These are phyloP conservation scores for Amoebophrya sp. DNA, from an alignment of 169 alveolate species.

Conservation along the genomic window DNA sequence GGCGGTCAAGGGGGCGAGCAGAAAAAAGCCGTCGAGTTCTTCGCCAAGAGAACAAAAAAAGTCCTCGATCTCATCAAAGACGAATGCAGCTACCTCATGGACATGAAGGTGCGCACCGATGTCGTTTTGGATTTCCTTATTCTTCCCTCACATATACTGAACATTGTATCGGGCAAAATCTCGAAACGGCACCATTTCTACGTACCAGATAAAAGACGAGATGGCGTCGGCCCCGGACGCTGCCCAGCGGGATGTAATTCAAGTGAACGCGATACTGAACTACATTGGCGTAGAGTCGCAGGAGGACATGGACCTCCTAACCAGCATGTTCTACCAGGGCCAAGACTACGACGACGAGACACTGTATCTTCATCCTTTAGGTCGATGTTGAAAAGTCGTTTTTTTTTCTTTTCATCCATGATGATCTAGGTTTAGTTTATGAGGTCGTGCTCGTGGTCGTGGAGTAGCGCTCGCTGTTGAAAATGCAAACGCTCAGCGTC, in stretches of 20 bases:
- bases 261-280: conserved; percentile 15
- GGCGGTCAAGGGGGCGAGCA: neutral
- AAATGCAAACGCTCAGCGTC: too few relatives aligned
- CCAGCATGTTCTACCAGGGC: conserved; percentile 22
- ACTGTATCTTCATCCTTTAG: neutral
- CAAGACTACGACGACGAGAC: conserved; percentile 37
- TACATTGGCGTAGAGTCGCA: conserved; percentile 22
- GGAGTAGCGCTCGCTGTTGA: too few relatives aligned
- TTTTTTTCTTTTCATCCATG: too few relatives aligned
- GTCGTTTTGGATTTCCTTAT: too few relatives aligned
- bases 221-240: neutral
- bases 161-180: too few relatives aligned
- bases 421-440: too few relatives aligned
- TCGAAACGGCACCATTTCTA: too few relatives aligned
- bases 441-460: too few relatives aligned
- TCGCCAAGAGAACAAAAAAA: neutral
- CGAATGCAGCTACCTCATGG: neutral
- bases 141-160: too few relatives aligned
- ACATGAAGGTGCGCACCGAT: neutral
- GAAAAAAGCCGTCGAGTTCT: neutral
- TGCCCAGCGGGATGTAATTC: conserved; percentile 3
- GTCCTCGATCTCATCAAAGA: neutral
- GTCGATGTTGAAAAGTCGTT: too few relatives aligned
- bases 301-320: conserved; percentile 20
- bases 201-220: neutral